Percentiles rank a stretch among this genome's conserved stretches.
Conservation (phyloP, 768 basidiomycete species). For the Suillus variegatus region DNA sequence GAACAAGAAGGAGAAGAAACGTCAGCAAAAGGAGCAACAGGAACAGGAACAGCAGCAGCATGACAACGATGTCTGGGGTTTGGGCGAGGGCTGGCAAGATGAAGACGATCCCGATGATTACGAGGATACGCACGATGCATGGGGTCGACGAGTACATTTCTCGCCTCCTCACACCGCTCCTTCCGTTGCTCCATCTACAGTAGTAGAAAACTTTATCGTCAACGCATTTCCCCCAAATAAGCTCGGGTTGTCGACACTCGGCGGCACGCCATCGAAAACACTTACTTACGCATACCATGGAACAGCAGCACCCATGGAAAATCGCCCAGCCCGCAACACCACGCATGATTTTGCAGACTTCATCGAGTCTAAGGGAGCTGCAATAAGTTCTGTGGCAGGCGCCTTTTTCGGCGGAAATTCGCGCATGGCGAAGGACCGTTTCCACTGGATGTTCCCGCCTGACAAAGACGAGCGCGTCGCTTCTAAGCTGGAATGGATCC, state of each 20-base stretch:
- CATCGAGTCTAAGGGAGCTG: conserved; percentile 58
- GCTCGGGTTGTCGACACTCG: conserved; percentile 37
- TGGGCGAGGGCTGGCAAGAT: conserved; percentile 36
- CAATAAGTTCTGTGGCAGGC: conserved; percentile 48
- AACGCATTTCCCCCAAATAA: conserved; percentile 35
- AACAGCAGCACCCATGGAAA: conserved; percentile 43
- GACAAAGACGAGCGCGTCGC: conserved; percentile 65
- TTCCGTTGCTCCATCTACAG: conserved; percentile 24
- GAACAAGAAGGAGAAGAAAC: conserved; percentile 24
- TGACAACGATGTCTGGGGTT: conserved; percentile 33
- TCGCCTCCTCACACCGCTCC: conserved; percentile 30
- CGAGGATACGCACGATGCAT: conserved; percentile 29
- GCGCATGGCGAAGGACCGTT: conserved; percentile 60
- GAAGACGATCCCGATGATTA: conserved; percentile 38
- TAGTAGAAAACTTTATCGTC: conserved; percentile 35
- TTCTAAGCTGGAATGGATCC: conserved; percentile 50
- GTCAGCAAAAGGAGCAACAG: conserved; percentile 16
- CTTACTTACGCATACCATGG: conserved; percentile 56
- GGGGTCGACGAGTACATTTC: conserved; percentile 44
- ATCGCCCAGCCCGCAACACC: conserved; percentile 40
- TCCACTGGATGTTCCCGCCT: conserved; percentile 68
- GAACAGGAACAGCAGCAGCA: conserved; percentile 20
- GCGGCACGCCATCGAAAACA: conserved; percentile 46
- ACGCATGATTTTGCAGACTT: conserved; percentile 55
- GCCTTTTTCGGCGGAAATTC: conserved; percentile 56